Conservation (phyloP, 768 basidiomycete genomes). For the Leucosporidium creatinivorum region DNA sequence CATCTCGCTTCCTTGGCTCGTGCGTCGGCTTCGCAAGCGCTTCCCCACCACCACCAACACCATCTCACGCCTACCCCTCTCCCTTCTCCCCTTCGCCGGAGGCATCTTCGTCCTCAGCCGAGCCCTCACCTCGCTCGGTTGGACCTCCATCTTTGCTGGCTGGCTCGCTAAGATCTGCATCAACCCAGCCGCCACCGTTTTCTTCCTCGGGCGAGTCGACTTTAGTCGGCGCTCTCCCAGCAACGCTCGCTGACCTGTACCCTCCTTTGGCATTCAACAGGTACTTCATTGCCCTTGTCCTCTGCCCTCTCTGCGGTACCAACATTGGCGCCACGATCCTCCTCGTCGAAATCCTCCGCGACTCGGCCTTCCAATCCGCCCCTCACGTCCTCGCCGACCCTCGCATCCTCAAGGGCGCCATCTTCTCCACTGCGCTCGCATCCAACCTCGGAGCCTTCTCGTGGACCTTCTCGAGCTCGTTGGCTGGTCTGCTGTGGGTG, state of each 20-base stretch:
- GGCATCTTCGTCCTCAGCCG: conserved; percentile 92
- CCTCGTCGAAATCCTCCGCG: conserved; percentile 65
- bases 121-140: conserved; percentile 69
- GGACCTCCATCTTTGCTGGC: conserved; percentile 72
- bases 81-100: conserved; percentile 83
- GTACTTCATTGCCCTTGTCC: conserved; percentile 24
- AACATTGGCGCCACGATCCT: conserved; percentile 90
- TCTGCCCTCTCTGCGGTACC: conserved; percentile 58
- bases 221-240: not conserved
- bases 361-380: conserved; percentile 7
- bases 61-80: conserved; percentile 53
- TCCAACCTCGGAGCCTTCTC: conserved; percentile 87
- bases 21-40: conserved; percentile 24
- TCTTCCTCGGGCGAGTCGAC: conserved; percentile 58
- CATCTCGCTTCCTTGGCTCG: conserved; percentile 13
- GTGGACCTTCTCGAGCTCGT: conserved; percentile 76
- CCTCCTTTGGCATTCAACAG: conserved; percentile 50
- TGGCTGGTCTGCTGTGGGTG: conserved; percentile 81
- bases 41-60: conserved; percentile 64
- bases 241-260: not conserved
- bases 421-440: conserved; percentile 62
- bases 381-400: conserved; percentile 25
- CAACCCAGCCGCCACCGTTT: conserved; percentile 53
- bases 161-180: conserved; percentile 53
- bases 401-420: conserved; percentile 48